Evolutionary conservation across 805 yeast genomes (phyloP).

Genomic region (Candida peoriensis): DNA sequence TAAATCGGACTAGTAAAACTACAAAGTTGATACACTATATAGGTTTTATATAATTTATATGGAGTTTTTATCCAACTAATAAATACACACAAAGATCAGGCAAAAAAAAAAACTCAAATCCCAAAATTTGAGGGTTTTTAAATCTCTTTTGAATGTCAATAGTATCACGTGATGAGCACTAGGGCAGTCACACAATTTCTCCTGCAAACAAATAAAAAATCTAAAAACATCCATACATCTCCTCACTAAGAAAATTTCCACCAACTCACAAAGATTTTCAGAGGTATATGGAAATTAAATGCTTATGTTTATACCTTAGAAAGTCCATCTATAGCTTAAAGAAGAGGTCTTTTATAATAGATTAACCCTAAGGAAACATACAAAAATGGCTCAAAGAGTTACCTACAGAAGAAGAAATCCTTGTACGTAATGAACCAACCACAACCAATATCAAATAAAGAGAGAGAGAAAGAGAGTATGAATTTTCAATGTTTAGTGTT

Average conservation of each 20-base stretch:
- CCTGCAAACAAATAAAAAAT: background rate
- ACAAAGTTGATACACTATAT: too few relatives aligned
- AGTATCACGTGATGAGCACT: background rate
- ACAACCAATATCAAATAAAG: too few relatives aligned
- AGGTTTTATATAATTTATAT: too few relatives aligned
- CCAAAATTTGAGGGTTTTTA: too few relatives aligned
- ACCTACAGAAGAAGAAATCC: constrained; percentile 99
- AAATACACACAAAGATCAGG: too few relatives aligned
- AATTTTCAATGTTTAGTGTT: too few relatives aligned
- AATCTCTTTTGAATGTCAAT: too few relatives aligned
- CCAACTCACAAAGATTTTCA: constrained; percentile 1
- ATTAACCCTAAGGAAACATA: constrained; percentile 8
- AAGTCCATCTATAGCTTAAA: background rate
- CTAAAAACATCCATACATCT: constrained; percentile 9
- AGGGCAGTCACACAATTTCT: constrained; percentile 9
- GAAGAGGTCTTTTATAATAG: constrained; percentile 1
- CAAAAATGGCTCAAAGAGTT: constrained; percentile 97
- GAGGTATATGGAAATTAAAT: background rate
- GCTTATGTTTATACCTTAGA: background rate
- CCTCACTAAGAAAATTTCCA: constrained; percentile 2
- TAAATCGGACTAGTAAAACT: too few relatives aligned
- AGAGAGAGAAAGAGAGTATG: too few relatives aligned
- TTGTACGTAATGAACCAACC: constrained; percentile 88
- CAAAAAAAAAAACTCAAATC: too few relatives aligned
- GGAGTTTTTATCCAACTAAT: too few relatives aligned